Conservation (phyloP, 148 eudicot species). For the Arbutus unedo region DNA sequence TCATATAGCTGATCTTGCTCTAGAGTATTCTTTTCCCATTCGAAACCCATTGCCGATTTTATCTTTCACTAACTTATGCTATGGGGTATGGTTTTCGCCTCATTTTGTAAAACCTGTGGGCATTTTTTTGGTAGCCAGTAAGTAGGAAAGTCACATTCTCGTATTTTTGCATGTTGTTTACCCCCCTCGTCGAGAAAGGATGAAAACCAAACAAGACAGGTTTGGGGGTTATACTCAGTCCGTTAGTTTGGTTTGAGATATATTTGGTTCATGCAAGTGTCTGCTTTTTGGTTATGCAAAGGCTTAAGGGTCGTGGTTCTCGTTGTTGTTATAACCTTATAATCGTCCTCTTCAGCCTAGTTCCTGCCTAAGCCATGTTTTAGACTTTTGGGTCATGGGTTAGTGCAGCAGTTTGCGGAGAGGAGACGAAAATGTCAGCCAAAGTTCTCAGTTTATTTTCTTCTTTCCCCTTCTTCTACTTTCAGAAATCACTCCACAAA, state of each 20-base stretch:
- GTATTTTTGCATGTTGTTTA: not conserved
- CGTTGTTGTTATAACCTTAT: no score
- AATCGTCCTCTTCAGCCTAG: no score
- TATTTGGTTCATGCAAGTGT: not conserved
- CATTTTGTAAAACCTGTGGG: not conserved
- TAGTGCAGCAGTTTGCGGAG: not conserved
- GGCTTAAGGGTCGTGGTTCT: not conserved
- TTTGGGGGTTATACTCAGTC: not conserved
- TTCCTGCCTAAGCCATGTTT: no score
- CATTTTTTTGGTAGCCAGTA: not conserved
- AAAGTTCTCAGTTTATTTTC: no score
- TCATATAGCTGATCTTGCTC: constrained; percentile 12
- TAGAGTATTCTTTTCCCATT: not conserved
- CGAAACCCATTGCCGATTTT: no score
- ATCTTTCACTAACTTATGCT: not conserved
- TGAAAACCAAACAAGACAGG: constrained; percentile 1
- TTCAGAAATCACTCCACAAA: no score
- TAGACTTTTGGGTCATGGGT: not conserved
- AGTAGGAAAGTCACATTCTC: not conserved
- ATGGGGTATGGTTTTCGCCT: constrained; percentile 4
- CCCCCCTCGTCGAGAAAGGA: not conserved
- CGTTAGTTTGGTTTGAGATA: constrained; percentile 1
- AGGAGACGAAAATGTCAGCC: not conserved
- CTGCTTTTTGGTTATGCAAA: not conserved
- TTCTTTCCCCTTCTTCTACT: no score